Conservation (phyloP, 164 flowering plant genomes). For the Piper betle region DNA sequence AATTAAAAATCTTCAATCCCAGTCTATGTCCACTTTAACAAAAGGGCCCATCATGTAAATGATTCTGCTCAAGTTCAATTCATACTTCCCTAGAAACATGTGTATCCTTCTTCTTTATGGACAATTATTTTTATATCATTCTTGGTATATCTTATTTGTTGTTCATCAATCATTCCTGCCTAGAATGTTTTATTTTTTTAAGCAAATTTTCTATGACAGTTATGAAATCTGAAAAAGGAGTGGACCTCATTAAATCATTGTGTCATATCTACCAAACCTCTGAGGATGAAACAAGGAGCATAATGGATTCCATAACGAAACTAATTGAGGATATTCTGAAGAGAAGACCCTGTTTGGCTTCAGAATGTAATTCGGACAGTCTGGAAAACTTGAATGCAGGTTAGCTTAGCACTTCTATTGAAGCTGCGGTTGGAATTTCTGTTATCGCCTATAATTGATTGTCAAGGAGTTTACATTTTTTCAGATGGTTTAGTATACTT, state of each 20-base stretch:
- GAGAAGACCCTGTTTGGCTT: conserved; percentile 49
- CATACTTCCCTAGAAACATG: too few species aligned
- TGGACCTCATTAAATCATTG: conserved; percentile 75
- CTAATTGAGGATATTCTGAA: conserved; percentile 56
- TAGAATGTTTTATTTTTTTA: background rate
- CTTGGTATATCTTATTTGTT: too few species aligned
- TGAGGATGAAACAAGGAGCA: conserved; percentile 66
- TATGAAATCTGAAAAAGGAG: conserved; percentile 47
- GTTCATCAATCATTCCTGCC: too few species aligned
- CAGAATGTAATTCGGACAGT: conserved; percentile 44
- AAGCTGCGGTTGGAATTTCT: background rate
- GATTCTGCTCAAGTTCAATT: too few species aligned
- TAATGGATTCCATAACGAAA: conserved; percentile 57
- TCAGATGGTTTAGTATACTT: conserved; percentile 82
- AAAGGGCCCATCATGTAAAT: too few species aligned
- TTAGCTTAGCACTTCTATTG: conserved; percentile 10
- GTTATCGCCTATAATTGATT: background rate
- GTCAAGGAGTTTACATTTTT: background rate
- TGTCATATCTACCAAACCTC: conserved; percentile 70
- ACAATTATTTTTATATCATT: too few species aligned
- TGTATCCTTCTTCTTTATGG: too few species aligned
- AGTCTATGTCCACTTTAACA: too few species aligned
- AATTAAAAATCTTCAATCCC: too few species aligned
- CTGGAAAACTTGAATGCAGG: conserved; percentile 55
- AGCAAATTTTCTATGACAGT: conserved; percentile 27